Conservation (phyloP, 352 stramenopile genomes). For the Pythium myriotylum region DNA sequence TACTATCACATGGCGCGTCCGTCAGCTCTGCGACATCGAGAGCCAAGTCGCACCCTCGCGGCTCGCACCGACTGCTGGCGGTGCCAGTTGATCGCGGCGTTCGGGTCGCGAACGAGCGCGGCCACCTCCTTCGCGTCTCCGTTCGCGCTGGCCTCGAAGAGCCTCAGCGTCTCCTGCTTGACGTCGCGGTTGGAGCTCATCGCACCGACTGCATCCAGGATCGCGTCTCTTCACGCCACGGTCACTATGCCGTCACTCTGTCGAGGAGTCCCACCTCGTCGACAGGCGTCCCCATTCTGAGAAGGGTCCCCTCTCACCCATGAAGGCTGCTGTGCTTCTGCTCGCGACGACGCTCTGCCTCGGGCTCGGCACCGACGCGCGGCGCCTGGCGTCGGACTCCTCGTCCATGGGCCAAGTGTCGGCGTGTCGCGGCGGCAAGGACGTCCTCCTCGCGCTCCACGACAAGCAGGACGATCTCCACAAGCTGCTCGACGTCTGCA, state of each 20-base stretch:
- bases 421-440: conserved; percentile 3
- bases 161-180: conserved; percentile 52
- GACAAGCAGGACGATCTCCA: conserved; percentile 12
- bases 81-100: conserved; percentile 76
- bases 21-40: background rate
- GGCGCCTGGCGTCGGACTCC: background rate
- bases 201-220: background rate
- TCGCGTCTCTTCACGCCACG: no score
- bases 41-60: background rate
- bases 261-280: background rate
- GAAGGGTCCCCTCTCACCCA: background rate
- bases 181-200: conserved; percentile 78
- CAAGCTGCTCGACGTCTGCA: conserved; percentile 29
- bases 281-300: background rate
- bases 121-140: conserved; percentile 52
- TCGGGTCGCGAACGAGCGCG: conserved; percentile 44
- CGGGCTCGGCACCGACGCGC: background rate
- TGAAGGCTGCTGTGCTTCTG: background rate
- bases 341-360: background rate
- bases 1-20: conserved; percentile 54
- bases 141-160: conserved; percentile 61
- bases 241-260: conserved; percentile 17
- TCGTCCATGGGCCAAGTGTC: background rate
- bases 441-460: conserved; percentile 3
- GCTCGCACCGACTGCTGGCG: conserved; percentile 53